phyloP scores from a whole-genome alignment of 164 flowering plant species.

The Taxillus chinensis region DNA sequence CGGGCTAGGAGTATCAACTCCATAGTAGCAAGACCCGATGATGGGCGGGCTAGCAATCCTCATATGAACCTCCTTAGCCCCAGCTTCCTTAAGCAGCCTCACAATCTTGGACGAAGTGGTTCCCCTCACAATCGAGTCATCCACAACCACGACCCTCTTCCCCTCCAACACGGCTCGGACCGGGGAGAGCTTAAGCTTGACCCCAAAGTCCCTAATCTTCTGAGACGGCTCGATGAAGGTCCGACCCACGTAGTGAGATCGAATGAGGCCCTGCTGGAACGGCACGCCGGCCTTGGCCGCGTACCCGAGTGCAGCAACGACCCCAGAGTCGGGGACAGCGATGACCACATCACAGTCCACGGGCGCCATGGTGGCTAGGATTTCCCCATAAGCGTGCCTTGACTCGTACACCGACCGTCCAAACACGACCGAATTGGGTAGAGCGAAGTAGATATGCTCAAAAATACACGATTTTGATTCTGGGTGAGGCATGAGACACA shows the following conservation, averaged over 20 bases:
- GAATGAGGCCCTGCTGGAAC: slow-evolving; percentile 1
- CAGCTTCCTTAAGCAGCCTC: background rate
- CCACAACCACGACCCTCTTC: slow-evolving; percentile 1
- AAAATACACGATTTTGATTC: background rate
- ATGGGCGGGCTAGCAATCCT: slow-evolving; percentile 1
- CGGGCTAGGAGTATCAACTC: background rate
- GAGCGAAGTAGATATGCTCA: background rate
- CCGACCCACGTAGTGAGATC: background rate
- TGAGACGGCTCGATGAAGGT: background rate
- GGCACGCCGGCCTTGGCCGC: slow-evolving; percentile 1
- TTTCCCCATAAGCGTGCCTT: background rate
- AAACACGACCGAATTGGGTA: background rate
- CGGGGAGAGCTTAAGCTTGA: background rate
- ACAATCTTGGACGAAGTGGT: background rate
- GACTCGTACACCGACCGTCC: slow-evolving; percentile 1
- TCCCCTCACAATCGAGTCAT: background rate
- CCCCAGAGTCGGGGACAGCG: background rate
- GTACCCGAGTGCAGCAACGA: background rate
- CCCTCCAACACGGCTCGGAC: background rate
- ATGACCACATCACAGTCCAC: slow-evolving; percentile 1
- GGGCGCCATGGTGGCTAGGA: background rate
- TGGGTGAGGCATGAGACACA: background rate
- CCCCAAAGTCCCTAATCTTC: slow-evolving; percentile 2
- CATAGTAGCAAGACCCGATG: background rate
- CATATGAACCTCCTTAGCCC: slow-evolving; percentile 1